Conservation (phyloP, 306 rosid genomes). For the Nissolia schottii region DNA sequence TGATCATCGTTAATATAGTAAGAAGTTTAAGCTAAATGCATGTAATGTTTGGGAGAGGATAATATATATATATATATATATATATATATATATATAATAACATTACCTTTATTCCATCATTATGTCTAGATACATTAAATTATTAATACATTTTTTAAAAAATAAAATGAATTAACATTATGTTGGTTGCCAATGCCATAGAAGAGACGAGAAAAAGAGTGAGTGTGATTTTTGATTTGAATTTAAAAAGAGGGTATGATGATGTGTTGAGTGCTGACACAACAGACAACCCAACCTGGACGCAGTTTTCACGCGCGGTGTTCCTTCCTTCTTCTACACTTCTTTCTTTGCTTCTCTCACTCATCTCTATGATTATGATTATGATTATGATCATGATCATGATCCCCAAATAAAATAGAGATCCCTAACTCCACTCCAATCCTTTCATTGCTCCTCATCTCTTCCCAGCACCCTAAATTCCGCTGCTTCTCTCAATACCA, state of each 20-base stretch:
- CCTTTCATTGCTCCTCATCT: not conserved
- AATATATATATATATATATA: too few relatives aligned
- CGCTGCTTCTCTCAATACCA: conserved; percentile 12
- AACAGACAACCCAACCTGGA: conserved; percentile 31
- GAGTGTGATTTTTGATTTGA: conserved; percentile 17
- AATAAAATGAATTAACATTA: too few relatives aligned
- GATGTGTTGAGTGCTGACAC: not conserved
- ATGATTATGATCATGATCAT: not conserved
- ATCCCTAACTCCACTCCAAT: not conserved
- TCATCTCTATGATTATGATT: conserved; percentile 20
- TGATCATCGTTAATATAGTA: too few relatives aligned
- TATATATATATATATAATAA: too few relatives aligned
- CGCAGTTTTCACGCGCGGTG: conserved; percentile 18
- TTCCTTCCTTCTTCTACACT: not conserved
- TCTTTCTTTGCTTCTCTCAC: conserved; percentile 19
- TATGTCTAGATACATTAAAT: too few relatives aligned
- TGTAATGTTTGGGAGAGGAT: too few relatives aligned
- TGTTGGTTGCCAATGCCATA: too few relatives aligned
- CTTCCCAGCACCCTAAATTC: not conserved
- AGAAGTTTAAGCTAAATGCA: too few relatives aligned
- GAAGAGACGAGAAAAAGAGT: not conserved
- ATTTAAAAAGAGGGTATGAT: conserved; percentile 15
- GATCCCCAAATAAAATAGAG: not conserved
- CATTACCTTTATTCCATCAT: too few relatives aligned
- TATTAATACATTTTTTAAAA: too few relatives aligned